phyloP scores from a whole-genome alignment of 495 filamentous ascomycete species.

The Xylaria curta region DNA sequence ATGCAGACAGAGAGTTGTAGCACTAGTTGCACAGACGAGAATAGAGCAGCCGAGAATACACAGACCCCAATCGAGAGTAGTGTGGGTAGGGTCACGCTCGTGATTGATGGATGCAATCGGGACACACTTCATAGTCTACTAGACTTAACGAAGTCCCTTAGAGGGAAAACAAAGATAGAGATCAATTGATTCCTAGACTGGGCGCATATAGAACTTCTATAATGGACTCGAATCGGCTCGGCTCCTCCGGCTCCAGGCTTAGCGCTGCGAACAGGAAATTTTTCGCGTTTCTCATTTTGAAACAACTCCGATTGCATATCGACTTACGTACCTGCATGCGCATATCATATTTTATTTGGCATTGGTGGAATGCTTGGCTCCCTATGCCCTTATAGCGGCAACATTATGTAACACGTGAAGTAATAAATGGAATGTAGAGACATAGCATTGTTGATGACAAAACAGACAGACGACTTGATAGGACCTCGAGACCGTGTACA shows the following conservation, averaged over 20 bases:
- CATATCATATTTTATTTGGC: background rate
- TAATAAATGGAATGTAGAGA: too few species aligned
- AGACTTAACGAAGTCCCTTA: constrained; percentile 16
- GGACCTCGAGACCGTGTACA: too few species aligned
- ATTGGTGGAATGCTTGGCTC: too few species aligned
- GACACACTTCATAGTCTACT: constrained; percentile 24
- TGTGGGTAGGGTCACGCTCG: constrained; percentile 23
- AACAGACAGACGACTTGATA: too few species aligned
- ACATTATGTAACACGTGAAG: too few species aligned
- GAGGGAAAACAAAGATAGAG: constrained; percentile 24
- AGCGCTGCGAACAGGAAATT: background rate
- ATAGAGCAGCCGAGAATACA: background rate
- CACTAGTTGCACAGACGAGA: constrained; percentile 6
- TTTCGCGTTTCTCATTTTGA: background rate
- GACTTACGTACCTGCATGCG: background rate
- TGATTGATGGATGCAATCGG: constrained; percentile 25
- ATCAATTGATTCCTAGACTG: constrained; percentile 3
- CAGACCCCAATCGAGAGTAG: constrained; percentile 6
- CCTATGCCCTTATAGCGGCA: too few species aligned
- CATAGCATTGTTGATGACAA: too few species aligned
- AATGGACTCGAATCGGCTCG: background rate
- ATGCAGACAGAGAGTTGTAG: background rate
- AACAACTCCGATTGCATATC: background rate
- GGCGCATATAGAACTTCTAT: background rate
- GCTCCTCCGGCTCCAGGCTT: background rate